phyloP scores from a whole-genome alignment of 306 rosid genomes.

The Pyrus bretschneideri region DNA sequence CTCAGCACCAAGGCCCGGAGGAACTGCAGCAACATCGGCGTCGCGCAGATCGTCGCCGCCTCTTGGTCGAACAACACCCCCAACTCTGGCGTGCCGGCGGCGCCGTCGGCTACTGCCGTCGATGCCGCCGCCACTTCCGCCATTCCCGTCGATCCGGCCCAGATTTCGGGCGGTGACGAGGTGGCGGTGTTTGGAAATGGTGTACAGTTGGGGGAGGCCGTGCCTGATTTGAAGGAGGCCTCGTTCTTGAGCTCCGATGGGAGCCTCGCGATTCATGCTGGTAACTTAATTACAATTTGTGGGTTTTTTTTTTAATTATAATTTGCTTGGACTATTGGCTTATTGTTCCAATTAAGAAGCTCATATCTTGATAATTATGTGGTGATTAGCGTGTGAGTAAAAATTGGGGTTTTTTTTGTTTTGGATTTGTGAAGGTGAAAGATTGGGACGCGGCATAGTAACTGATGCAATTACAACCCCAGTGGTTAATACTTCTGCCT shows the following conservation, averaged over 20 bases:
- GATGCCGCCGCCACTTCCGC: slow-evolving; percentile 45
- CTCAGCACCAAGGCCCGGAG: slow-evolving; percentile 89
- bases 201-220: slow-evolving; percentile 32
- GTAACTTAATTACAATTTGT: slow-evolving; percentile 19
- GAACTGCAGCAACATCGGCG: slow-evolving; percentile 97
- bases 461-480: slow-evolving; percentile 94
- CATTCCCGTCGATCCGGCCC: slow-evolving; percentile 29
- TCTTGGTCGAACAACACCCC: slow-evolving; percentile 80
- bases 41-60: slow-evolving; percentile 97
- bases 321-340: neutral
- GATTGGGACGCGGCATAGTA: slow-evolving; percentile 77
- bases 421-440: slow-evolving; percentile 49
- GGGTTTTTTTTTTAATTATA: too few relatives aligned
- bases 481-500: slow-evolving; percentile 82
- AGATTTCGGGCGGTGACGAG: slow-evolving; percentile 35
- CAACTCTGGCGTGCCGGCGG: slow-evolving; percentile 27
- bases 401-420: slow-evolving; percentile 8
- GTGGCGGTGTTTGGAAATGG: slow-evolving; percentile 45
- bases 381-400: slow-evolving; percentile 6
- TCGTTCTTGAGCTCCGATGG: slow-evolving; percentile 68
- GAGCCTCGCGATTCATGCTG: slow-evolving; percentile 71
- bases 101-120: slow-evolving; percentile 42
- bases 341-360: neutral
- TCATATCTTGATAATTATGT: slow-evolving; percentile 5
- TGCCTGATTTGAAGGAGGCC: slow-evolving; percentile 38